These are phyloP conservation scores for Orbilia javanica DNA, from an alignment of 2,329 filamentous ascomycete species.

Conservation along the genomic window DNA sequence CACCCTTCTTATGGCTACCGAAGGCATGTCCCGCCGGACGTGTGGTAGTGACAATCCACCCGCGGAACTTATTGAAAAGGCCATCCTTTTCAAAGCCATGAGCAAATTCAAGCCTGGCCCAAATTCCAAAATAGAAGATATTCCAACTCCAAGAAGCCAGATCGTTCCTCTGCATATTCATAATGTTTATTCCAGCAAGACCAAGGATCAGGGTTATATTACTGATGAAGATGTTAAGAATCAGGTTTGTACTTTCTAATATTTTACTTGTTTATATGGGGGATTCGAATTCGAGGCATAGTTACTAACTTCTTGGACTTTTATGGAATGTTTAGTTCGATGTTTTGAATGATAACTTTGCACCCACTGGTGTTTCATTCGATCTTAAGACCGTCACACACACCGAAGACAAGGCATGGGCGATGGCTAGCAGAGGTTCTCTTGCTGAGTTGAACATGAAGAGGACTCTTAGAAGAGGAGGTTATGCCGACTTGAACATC, in stretches of 20 bases:
- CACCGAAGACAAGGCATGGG: constrained; percentile 29
- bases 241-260: constrained; percentile 19
- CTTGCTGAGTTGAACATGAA: constrained; percentile 15
- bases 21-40: constrained; percentile 5
- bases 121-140: background rate
- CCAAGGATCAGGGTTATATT: constrained; percentile 12
- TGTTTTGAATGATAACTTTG: constrained; percentile 34
- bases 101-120: constrained; percentile 10
- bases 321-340: background rate
- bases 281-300: background rate
- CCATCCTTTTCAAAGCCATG: constrained; percentile 20
- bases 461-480: constrained; percentile 17
- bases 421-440: background rate
- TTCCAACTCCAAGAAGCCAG: background rate
- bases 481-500: constrained; percentile 32
- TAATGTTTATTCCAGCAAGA: constrained; percentile 22
- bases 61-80: constrained; percentile 13
- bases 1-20: constrained; percentile 1
- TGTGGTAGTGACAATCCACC: constrained; percentile 23
- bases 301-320: background rate
- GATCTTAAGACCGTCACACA: constrained; percentile 18
- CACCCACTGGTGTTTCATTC: constrained; percentile 27
- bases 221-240: constrained; percentile 27
- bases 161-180: constrained; percentile 30
- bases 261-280: too few species aligned